Evolutionary conservation across 805 yeast species (phyloP).

Genomic region (Starmerella potacharoeniae): DNA sequence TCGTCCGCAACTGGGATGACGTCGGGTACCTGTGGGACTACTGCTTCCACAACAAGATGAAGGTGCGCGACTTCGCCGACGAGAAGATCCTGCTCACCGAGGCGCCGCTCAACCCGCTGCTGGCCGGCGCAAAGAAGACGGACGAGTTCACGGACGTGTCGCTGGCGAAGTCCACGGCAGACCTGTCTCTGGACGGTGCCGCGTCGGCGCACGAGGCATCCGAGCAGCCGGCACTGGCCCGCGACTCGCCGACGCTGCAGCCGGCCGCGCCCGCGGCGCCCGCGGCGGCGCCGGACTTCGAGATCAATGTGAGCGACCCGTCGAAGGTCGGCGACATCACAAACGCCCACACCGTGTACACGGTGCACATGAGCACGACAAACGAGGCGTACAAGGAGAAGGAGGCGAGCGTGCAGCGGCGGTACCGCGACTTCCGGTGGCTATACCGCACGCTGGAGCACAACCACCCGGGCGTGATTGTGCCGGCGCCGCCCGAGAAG

Average conservation of each 20-base stretch:
- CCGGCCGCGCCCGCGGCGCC: background rate
- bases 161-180: conserved; percentile 2
- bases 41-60: conserved; percentile 85
- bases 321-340: conserved; percentile 69
- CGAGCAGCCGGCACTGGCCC: background rate
- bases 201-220: background rate
- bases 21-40: conserved; percentile 98
- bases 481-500: conserved; percentile 95
- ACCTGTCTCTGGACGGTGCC: background rate
- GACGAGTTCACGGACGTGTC: conserved; percentile 8
- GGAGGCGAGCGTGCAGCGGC: conserved; percentile 55
- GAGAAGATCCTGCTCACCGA: conserved; percentile 82
- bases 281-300: conserved; percentile 3
- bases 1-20: conserved; percentile 87
- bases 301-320: conserved; percentile 17
- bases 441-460: conserved; percentile 74
- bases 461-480: conserved; percentile 78
- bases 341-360: conserved; percentile 77
- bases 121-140: conserved; percentile 2
- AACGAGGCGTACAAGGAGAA: conserved; percentile 32
- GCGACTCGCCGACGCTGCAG: background rate
- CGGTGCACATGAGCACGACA: conserved; percentile 52
- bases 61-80: conserved; percentile 51
- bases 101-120: conserved; percentile 71
- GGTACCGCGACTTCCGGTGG: conserved; percentile 93